phyloP scores from a whole-genome alignment of 1,284 basidiomycete genomes.

The Rhodotorula sp. region DNA sequence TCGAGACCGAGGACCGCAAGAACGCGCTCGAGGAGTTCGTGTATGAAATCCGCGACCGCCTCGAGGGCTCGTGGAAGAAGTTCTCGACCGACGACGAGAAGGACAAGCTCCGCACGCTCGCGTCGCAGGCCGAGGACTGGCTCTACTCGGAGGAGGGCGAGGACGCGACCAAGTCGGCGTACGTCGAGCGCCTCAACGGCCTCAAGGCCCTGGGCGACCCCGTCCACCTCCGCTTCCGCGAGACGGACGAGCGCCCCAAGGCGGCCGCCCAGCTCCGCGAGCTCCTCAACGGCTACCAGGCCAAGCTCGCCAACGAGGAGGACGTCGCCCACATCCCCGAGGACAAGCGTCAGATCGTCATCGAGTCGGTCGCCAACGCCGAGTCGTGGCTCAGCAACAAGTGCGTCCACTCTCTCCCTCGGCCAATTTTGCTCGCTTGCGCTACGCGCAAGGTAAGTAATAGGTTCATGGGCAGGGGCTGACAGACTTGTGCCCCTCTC shows the following conservation, averaged over 20 bases:
- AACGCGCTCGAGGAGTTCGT: constrained; percentile 97
- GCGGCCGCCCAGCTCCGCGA: constrained; percentile 75
- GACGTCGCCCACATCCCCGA: constrained; percentile 84
- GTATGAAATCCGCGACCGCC: constrained; percentile 77
- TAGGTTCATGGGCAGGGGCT: too few relatives aligned
- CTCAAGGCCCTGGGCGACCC: constrained; percentile 82
- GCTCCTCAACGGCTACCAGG: constrained; percentile 77
- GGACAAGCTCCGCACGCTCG: constrained; percentile 68
- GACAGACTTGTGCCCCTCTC: not conserved
- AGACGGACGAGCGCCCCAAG: constrained; percentile 73
- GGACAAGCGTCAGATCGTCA: constrained; percentile 65
- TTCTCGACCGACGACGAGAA: constrained; percentile 76
- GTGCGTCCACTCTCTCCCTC: not conserved
- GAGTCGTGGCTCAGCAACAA: constrained; percentile 90
- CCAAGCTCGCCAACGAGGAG: constrained; percentile 67
- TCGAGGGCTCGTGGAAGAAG: constrained; percentile 77
- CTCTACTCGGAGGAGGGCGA: constrained; percentile 86
- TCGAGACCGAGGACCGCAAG: constrained; percentile 95
- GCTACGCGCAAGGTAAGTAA: too few relatives aligned
- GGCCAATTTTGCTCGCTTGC: too few relatives aligned
- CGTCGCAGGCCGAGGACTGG: constrained; percentile 81
- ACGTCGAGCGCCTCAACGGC: constrained; percentile 73
- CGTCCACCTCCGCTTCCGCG: constrained; percentile 74
- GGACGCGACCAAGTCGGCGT: constrained; percentile 87
- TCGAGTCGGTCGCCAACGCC: constrained; percentile 63